Base-by-base conservation (phyloP, 257 asterid genomes). In the Datura wrightii region DNA sequence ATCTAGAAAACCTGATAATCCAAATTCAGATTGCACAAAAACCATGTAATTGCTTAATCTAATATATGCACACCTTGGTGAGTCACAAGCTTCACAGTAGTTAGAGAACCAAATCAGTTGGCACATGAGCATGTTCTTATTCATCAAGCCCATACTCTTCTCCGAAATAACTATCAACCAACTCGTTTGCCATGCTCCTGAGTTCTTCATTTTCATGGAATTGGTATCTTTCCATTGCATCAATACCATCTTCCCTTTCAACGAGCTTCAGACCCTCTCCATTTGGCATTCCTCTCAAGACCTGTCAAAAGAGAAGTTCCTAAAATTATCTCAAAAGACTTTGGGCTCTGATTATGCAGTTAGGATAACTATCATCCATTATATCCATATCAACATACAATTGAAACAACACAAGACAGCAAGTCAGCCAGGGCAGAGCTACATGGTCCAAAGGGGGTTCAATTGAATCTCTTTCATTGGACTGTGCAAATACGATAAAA, bases 151-250 rank as follows among this genome's bases (percentile, higher is more conserved):
- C 98, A 44, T 96, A 96, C 41, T 92, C 91, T 88, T 91, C 98
- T 1, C 98, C 98, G 11, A 92, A 97, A 90, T 95, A 97, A 88
- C 69, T 86, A 87, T 97, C 98, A 39, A 95, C 97, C 60, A 97
- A 87, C 88, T 89, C 92, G 5, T 89, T 95, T 4, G 98, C 98
- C 97, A 97, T 94, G 90, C 58, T 87, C 88, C 98, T 90, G 14
- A 97, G 92, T 82, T 90, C 98, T 70, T 90, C 98, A 58, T 93
- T 97, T 79, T 92, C 99, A 55, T 97, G 99, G 63, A 97, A 97
- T 66, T 94, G 98, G 83, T 89, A 95, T 83, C 98, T 93, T 87
- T 97, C 99, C 97, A 97, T 91, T 44, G 99, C 99, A 16, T 97
- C 99, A n/a, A 97, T 95, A 41, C 99, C 98, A 71, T 95, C 98